Base-by-base conservation (phyloP, 495 filamentous ascomycete species). In the Lasiosphaeriaceae sp. region DNA sequence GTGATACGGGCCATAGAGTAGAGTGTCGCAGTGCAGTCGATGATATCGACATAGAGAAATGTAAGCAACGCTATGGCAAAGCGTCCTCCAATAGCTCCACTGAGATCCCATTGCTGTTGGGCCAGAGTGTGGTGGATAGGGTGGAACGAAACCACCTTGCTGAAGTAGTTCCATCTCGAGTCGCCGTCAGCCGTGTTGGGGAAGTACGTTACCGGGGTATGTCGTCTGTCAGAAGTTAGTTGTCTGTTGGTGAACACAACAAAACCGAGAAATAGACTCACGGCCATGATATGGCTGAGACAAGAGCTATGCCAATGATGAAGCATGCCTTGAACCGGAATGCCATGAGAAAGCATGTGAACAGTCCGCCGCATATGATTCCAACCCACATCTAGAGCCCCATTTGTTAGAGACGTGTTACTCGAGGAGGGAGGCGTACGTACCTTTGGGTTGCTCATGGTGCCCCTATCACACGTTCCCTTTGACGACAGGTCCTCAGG, bases 1-100 rank as follows among this genome's bases (percentile, higher is more conserved):
- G 80, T 83, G 63, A 92, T 92, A 14, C 86, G 83, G 6, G 89
- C 90, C 88, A 94, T 91, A 22, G 88, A 89, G 74, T 92, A 92
- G 47, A 86, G 67, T 4, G 83, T 86, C 34, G 83, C 83, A 6
- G 83, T 84, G 61, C 77, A 79, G 59, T 86, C 83, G 51, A 86
- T 80, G 52, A 92, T 91, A 70, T 94, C 90, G 52, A 94, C 90
- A 61, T 94, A 92, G 57, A 92, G 80, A 66, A 94, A 92, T 14
- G 90, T 92, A 62, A 94, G 84, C 41, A 92, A 82, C 2, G 89
- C 89, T 14, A 92, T 71, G 34, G 80, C 84, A 65, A 94, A 91
- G 56, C 73, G 66, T 84, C 82, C 39, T 83, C 81, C 7, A 71
- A 31, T 9, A 31, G 73, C 9, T 72, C 66, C 4, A 66, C 71